Evolutionary conservation across 2,329 filamentous ascomycete genomes (phyloP), one percentile per base, ranked within the genome.

Genomic region (Trichophyton simii): DNA sequence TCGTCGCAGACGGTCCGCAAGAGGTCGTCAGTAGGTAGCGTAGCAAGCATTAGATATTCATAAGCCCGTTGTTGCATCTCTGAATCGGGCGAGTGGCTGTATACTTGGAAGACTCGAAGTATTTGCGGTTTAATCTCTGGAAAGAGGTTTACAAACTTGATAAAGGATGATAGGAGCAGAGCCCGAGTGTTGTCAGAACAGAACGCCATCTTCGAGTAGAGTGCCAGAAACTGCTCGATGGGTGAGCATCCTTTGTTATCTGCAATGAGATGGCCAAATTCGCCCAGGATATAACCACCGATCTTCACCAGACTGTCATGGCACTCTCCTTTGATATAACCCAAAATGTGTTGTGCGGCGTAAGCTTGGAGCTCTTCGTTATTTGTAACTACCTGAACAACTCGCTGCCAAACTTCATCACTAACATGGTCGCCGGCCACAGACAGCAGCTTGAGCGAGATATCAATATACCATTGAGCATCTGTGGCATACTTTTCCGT

Each of bases 401-500:
- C 92, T 68, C 94, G 86, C 73, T 99, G 94, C 94, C 94, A 99
- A 18, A 99, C 94, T 76, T 99, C 94, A 65, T 99, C 95, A 74
- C 92, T 97, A 67, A 99, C 92, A 73, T 99, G 94, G 70, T 99
- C 94, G 67, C 94, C 94, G 2, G 95, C 94, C 84, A 97, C 91
- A 62, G 92, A 91, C 63, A 99, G 91, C 59, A 99, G 82, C 61
- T 92, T 86, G 66, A 99, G 80, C 9, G 94, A 96, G 67, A 97
- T 96, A 72, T 99, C 92, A 65, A 99, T 95, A 73, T 99, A 99
- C 94, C 94, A 99, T 77, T 97, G 92, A 20, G 96, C 89, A 70
- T 99, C 94, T 0, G 91, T 96, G 25, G 94, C 94, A 72, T 99
- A 99, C 72, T 97, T 97, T 73, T 99, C 94, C 0, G 95, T 97